These are phyloP conservation scores for Miscanthus sacchariflorus DNA, from an alignment of 202 grass and related monocot species.

Conservation along the genomic window DNA sequence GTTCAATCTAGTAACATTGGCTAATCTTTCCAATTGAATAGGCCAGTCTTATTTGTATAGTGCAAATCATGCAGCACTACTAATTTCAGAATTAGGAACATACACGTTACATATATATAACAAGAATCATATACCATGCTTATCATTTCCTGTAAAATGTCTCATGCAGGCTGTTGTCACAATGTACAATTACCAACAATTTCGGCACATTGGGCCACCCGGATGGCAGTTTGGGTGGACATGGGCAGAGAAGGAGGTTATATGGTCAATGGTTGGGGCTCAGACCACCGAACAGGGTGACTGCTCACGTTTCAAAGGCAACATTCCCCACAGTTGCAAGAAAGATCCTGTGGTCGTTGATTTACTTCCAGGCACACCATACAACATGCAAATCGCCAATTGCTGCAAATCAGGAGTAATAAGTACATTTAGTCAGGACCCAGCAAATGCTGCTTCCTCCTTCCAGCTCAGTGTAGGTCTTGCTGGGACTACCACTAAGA, in stretches of 20 bases:
- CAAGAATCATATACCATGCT: background rate
- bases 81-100: background rate
- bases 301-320: slow-evolving; percentile 80
- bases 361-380: slow-evolving; percentile 86
- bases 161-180: slow-evolving; percentile 81
- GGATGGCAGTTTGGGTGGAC: slow-evolving; percentile 96
- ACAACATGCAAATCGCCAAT: slow-evolving; percentile 93
- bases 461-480: slow-evolving; percentile 87
- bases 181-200: slow-evolving; percentile 94
- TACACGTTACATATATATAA: background rate
- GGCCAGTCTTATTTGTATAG: background rate
- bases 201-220: slow-evolving; percentile 81
- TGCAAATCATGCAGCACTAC: background rate
- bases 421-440: slow-evolving; percentile 81
- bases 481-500: slow-evolving; percentile 86
- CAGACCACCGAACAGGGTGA: slow-evolving; percentile 90
- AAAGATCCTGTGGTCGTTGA: slow-evolving; percentile 74
- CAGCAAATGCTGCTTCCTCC: slow-evolving; percentile 71
- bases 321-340: slow-evolving; percentile 76
- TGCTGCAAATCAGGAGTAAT: slow-evolving; percentile 95
- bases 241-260: slow-evolving; percentile 91
- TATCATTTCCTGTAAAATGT: slow-evolving; percentile 12
- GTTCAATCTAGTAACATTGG: background rate
- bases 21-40: background rate
- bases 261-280: slow-evolving; percentile 94